These are phyloP conservation scores for Eustoma russellianum DNA, from an alignment of 257 asterid genomes.

Conservation along the genomic window DNA sequence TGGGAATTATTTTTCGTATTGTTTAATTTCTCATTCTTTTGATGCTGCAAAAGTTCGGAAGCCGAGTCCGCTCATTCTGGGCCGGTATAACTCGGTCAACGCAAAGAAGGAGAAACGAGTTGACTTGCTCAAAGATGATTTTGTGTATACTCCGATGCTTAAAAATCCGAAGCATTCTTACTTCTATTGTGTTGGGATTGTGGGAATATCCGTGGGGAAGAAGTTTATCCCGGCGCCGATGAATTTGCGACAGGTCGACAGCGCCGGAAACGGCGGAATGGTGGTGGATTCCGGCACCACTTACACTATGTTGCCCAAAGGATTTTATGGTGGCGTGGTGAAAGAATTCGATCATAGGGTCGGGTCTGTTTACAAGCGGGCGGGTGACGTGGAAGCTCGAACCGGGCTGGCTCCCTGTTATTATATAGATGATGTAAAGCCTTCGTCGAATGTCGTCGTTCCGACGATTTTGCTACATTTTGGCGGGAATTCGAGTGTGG, in stretches of 20 bases:
- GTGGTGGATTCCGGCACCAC: constrained; percentile 98
- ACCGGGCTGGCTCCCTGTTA: constrained; percentile 85
- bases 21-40: constrained; percentile 62
- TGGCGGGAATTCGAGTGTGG: constrained; percentile 73
- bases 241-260: constrained; percentile 43
- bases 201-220: constrained; percentile 52
- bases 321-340: constrained; percentile 40
- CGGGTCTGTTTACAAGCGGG: constrained; percentile 34
- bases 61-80: constrained; percentile 81
- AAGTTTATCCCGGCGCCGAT: constrained; percentile 42
- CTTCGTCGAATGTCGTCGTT: constrained; percentile 11
- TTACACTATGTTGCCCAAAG: constrained; percentile 67
- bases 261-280: constrained; percentile 79
- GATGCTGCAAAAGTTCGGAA: constrained; percentile 22
- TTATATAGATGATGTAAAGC: constrained; percentile 16
- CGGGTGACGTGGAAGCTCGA: constrained; percentile 44
- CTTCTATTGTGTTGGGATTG: constrained; percentile 66
- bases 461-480: constrained; percentile 56
- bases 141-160: constrained; percentile 65
- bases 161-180: constrained; percentile 63
- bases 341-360: constrained; percentile 35
- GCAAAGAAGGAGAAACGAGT: constrained; percentile 14
- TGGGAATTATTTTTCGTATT: constrained; percentile 79
- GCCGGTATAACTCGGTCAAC: constrained; percentile 27
- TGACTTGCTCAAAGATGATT: constrained; percentile 6